A percentile compares a stretch with the other conserved stretches of the same genome.
Conservation (phyloP, 1,139 yeast genomes). For the Blastobotrys ciferrii region DNA sequence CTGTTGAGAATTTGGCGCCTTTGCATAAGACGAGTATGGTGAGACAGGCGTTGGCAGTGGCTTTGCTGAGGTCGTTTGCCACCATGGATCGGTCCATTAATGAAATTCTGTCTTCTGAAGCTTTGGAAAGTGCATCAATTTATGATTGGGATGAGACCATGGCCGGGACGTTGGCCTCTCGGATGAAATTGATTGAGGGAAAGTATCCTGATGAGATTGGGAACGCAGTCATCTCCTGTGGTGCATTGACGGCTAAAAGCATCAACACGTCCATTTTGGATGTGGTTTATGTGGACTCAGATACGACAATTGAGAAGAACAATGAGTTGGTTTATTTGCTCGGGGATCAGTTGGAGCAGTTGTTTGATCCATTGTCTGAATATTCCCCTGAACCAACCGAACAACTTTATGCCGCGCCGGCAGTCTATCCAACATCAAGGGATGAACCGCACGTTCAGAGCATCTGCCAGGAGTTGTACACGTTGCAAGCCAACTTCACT, state of each 20-base stretch:
- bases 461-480: conserved; percentile 63
- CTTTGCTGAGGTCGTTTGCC: conserved; percentile 66
- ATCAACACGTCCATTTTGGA: conserved; percentile 63
- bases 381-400: conserved; percentile 89
- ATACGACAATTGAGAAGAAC: conserved; percentile 56
- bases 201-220: conserved; percentile 61
- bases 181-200: conserved; percentile 51
- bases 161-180: conserved; percentile 71
- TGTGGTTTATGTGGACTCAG: conserved; percentile 63
- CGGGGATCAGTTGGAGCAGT: conserved; percentile 82
- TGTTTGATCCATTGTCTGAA: conserved; percentile 86
- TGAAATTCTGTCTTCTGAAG: conserved; percentile 20
- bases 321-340: conserved; percentile 69
- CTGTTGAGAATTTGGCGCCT: conserved; percentile 64
- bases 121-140: conserved; percentile 16
- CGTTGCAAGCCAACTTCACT: conserved; percentile 72
- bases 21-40: conserved; percentile 56
- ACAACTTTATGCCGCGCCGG: conserved; percentile 58
- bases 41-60: conserved; percentile 72
- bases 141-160: conserved; percentile 64
- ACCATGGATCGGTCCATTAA: conserved; percentile 42
- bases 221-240: conserved; percentile 47
- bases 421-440: conserved; percentile 1
- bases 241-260: conserved; percentile 56
- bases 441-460: conserved; percentile 35